A percentile compares a stretch with the other conserved stretches of the same genome.
phyloP scores from a whole-genome alignment of 140 eudicot genomes.

The Cichorium intybus region DNA sequence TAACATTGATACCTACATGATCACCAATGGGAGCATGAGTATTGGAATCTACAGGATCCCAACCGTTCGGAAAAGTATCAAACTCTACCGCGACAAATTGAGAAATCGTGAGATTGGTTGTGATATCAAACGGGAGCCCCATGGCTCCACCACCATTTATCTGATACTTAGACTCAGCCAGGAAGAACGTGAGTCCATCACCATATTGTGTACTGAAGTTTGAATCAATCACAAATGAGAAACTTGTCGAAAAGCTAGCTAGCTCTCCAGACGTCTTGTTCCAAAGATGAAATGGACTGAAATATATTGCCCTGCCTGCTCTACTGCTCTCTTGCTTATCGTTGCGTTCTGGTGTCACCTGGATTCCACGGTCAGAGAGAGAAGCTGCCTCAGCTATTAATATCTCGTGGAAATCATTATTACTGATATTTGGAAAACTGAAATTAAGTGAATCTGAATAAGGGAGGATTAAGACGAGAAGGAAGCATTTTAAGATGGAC shows the following conservation, averaged over 20 bases:
- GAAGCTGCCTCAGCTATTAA: neutral
- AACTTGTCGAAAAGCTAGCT: slow-evolving; percentile 22
- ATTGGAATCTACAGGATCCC: slow-evolving; percentile 7
- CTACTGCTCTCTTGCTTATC: no score
- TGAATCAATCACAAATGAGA: slow-evolving; percentile 27
- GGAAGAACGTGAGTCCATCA: slow-evolving; percentile 24
- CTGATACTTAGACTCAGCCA: neutral
- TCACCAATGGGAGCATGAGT: no score
- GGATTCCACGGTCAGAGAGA: slow-evolving; percentile 14
- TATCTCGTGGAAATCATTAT: neutral
- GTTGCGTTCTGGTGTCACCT: slow-evolving; percentile 3
- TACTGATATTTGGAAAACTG: neutral
- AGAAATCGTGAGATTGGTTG: no score
- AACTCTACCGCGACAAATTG: slow-evolving; percentile 48
- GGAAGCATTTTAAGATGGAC: neutral
- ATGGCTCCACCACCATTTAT: neutral
- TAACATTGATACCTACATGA: slow-evolving; percentile 21
- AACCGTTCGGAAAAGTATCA: slow-evolving; percentile 18
- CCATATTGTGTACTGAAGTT: neutral
- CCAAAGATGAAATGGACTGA: slow-evolving; percentile 20
- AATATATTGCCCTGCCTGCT: slow-evolving; percentile 17
- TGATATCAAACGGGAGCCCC: neutral
- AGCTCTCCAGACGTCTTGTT: slow-evolving; percentile 18
- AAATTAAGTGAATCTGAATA: neutral
- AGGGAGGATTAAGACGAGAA: neutral